phyloP scores from a whole-genome alignment of 495 filamentous ascomycete species.

The Xylaria flabelliformis region DNA sequence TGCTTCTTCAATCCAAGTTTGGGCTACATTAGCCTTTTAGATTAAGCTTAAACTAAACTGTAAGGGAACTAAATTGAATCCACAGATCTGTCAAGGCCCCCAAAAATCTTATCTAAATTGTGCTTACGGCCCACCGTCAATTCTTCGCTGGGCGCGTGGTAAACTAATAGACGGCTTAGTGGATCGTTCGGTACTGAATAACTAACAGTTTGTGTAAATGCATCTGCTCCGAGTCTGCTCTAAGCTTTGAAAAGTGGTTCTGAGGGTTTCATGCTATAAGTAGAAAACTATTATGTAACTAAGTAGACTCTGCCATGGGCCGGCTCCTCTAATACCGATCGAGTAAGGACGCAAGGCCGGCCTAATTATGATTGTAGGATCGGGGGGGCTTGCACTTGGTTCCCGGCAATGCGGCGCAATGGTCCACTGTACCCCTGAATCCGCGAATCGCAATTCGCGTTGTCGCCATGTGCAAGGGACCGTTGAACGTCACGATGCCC shows the following conservation, averaged over 20 bases:
- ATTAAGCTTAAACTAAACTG: background rate
- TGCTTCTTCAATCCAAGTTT: background rate
- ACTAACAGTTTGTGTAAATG: no score
- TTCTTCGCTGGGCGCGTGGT: background rate
- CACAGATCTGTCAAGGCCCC: background rate
- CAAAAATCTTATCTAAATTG: background rate
- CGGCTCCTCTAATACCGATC: background rate
- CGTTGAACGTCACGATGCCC: slow-evolving; percentile 15
- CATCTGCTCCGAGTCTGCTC: background rate
- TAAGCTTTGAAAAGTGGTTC: slow-evolving; percentile 3
- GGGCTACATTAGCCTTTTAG: background rate
- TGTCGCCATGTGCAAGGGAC: slow-evolving; percentile 7
- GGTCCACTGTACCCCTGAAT: background rate
- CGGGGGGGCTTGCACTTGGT: slow-evolving; percentile 1
- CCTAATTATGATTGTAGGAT: slow-evolving; percentile 16
- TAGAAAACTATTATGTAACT: slow-evolving; percentile 8
- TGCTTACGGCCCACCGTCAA: background rate
- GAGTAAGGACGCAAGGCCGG: background rate
- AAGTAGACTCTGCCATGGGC: background rate
- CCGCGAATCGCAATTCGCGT: slow-evolving; percentile 2
- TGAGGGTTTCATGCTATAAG: slow-evolving; percentile 3
- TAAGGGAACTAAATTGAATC: background rate
- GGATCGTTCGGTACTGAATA: background rate
- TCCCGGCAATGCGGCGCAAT: slow-evolving; percentile 7
- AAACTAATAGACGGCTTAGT: background rate